Evolutionary conservation across 1,284 basidiomycete genomes (phyloP), one percentile per base, ranked within the genome.

Genomic region (Austroboletus olivaceoglutinosus): DNA sequence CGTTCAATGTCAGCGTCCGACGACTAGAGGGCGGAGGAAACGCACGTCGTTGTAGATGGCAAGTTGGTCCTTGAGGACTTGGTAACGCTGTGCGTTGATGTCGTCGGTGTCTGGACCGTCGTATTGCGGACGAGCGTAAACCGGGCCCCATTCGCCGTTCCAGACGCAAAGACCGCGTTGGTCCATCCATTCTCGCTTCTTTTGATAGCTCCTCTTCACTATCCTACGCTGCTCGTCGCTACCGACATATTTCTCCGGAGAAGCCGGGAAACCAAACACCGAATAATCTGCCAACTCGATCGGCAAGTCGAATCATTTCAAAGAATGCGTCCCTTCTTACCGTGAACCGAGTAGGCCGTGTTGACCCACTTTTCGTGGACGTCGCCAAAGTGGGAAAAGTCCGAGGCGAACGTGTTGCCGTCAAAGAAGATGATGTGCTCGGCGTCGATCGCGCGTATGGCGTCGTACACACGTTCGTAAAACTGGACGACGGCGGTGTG

Each of bases 121-220:
- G 56, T 83, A 85, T 57, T 77, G 68, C 49, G 47, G 56, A 27
- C 83, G 67, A 4, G 81, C 83, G 56, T 85, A 85, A 13, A 86
- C 84, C 0, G 83, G 82, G 1, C 83, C 83, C 77, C 85, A 89
- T 68, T 89, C 86, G 55, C 87, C 83, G 59, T 89, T 89, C 86
- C 86, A 88, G 15, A 86, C 85, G 47, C 83, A 86, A 21, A 86
- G 70, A 0, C 78, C 81, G 18, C 72, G 70, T 56, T 76, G 67
- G 57, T 86, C 82, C 78, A 86, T 84, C 85, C 84, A 86, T 50
- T 74, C 72, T 22, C 82, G 71, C 68, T 91, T 90, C 69, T 80
- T 80, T 60, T 81, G 73, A 59, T 86, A 89, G 40, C 76, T 78
- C 48, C 74, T 70, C 53, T 64, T 65, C 57, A 89, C 64, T 38